Evolutionary conservation across 768 basidiomycete species (phyloP).

Genomic region (Leccinum rimulosum): DNA sequence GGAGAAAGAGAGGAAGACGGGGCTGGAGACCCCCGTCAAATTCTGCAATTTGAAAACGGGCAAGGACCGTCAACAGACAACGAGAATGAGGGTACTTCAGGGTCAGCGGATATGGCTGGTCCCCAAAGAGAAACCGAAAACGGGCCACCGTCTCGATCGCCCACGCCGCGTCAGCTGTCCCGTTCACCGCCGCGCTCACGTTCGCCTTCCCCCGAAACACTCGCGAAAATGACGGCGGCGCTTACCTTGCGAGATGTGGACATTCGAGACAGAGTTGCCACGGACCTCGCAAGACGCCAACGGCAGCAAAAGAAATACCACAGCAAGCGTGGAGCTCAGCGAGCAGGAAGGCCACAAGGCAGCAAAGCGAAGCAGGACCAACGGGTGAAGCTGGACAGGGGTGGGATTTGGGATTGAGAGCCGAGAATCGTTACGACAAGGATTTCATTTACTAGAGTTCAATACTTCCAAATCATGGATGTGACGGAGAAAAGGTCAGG

Average conservation of each 20-base stretch:
- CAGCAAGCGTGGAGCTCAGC: conserved; percentile 62
- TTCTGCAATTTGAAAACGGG: conserved; percentile 15
- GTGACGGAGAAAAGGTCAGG: conserved; percentile 6
- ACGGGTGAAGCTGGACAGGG: conserved; percentile 56
- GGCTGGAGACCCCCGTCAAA: conserved; percentile 16
- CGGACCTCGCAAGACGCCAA: conserved; percentile 60
- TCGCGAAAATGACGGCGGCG: conserved; percentile 41
- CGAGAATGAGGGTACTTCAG: neutral
- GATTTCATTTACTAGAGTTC: conserved; percentile 7
- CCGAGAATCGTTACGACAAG: conserved; percentile 19
- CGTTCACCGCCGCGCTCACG: conserved; percentile 54
- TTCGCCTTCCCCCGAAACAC: conserved; percentile 42
- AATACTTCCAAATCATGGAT: conserved; percentile 1
- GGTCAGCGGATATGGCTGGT: neutral
- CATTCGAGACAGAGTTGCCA: conserved; percentile 58
- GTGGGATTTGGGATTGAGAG: conserved; percentile 58
- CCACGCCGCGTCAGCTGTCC: conserved; percentile 39
- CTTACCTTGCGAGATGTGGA: conserved; percentile 37
- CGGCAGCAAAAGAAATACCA: conserved; percentile 76
- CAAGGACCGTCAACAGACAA: neutral
- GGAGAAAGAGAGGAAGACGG: conserved; percentile 34
- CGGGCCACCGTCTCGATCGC: conserved; percentile 24
- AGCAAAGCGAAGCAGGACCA: conserved; percentile 84
- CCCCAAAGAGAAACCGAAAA: conserved; percentile 12
- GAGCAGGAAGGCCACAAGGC: conserved; percentile 68